Conservation (phyloP, 208 protist genomes). For the Entamoeba histolytica region DNA sequence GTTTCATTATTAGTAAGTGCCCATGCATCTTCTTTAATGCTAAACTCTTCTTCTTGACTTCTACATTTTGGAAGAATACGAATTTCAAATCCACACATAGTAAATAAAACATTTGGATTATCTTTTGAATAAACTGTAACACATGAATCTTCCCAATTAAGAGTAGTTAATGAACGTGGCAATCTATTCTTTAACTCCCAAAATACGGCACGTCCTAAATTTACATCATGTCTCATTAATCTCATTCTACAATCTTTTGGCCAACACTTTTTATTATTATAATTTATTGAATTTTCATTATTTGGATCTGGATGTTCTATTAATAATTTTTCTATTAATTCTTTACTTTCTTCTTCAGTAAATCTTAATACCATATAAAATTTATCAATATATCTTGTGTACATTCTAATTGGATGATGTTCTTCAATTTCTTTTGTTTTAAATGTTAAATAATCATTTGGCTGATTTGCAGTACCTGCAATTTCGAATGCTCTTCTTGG, state of each 20-base stretch:
- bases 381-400: conserved; percentile 80
- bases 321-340: conserved; percentile 89
- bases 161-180: conserved; percentile 74
- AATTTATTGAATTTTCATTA: conserved; percentile 90
- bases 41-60: conserved; percentile 59
- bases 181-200: conserved; percentile 95
- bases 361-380: conserved; percentile 89
- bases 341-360: conserved; percentile 77
- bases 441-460: conserved; percentile 93
- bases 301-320: conserved; percentile 96
- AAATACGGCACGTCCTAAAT: conserved; percentile 93
- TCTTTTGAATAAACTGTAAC: conserved; percentile 96
- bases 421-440: conserved; percentile 67
- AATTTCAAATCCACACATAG: conserved; percentile 94
- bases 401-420: conserved; percentile 75
- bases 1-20: conserved; percentile 87
- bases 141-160: conserved; percentile 85
- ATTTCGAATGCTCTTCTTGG: conserved; percentile 86
- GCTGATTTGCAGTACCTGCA: conserved; percentile 70
- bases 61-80: conserved; percentile 60
- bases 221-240: conserved; percentile 97
- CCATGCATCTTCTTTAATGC: conserved; percentile 80
- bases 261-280: conserved; percentile 98
- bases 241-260: conserved; percentile 93
- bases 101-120: conserved; percentile 98